Evolutionary conservation across 1,284 basidiomycete species (phyloP).

Genomic region (Sphaerobolus stellatus): DNA sequence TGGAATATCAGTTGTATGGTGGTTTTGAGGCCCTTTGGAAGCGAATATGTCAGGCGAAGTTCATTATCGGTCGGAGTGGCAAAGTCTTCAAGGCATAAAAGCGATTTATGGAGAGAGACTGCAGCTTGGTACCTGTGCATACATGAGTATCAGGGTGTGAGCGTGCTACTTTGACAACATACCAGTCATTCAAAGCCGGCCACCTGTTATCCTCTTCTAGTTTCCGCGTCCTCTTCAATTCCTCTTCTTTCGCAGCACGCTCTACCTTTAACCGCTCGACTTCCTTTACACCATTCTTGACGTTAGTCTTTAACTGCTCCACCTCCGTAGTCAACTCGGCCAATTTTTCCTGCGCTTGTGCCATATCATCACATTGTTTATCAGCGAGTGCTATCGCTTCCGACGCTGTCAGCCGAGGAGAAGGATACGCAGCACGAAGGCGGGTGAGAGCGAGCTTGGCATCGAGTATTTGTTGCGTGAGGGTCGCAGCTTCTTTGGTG

Average conservation of each 20-base stretch:
- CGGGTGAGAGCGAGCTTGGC: constrained; percentile 75
- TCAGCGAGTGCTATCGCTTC: constrained; percentile 71
- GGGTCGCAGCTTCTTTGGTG: constrained; percentile 53
- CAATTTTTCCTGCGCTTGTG: constrained; percentile 61
- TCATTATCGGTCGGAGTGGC: constrained; percentile 70
- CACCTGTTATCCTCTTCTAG: constrained; percentile 67
- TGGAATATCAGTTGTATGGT: constrained; percentile 62
- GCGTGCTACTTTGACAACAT: constrained; percentile 21
- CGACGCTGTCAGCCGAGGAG: constrained; percentile 68
- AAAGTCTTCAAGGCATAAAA: constrained; percentile 60
- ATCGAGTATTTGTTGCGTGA: constrained; percentile 76
- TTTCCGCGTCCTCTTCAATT: constrained; percentile 56
- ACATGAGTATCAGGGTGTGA: neutral
- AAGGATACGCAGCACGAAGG: constrained; percentile 74
- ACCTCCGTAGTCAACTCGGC: constrained; percentile 43
- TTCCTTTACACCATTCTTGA: constrained; percentile 59
- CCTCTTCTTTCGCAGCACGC: constrained; percentile 67
- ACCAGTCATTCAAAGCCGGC: constrained; percentile 70
- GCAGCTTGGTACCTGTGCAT: constrained; percentile 64
- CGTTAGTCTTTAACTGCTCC: constrained; percentile 52
- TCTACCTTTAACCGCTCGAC: constrained; percentile 64
- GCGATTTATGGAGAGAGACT: constrained; percentile 58
- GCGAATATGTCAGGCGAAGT: constrained; percentile 63
- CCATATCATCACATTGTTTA: constrained; percentile 71
- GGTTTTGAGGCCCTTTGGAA: constrained; percentile 32